Conservation (phyloP, 2,329 filamentous ascomycete species). For the Calycina herbarum region DNA sequence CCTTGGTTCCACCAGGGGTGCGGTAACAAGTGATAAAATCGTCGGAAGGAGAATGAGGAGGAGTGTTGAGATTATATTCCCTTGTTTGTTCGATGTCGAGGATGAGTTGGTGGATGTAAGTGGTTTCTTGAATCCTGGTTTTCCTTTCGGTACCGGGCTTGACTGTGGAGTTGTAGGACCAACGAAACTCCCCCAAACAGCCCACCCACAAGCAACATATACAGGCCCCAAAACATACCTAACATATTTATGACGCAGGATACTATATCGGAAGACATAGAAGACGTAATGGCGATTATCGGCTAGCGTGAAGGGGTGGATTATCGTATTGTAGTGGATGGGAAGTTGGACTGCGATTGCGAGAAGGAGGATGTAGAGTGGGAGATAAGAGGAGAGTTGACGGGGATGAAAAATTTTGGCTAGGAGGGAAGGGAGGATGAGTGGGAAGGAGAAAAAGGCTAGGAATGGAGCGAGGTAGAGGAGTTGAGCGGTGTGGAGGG, state of each 20-base stretch:
- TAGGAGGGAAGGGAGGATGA: slow-evolving; percentile 58
- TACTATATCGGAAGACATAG: slow-evolving; percentile 85
- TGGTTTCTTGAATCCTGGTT: neutral
- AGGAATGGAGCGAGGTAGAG: slow-evolving; percentile 94
- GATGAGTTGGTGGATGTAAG: neutral
- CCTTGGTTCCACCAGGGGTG: slow-evolving; percentile 89
- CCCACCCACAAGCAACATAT: slow-evolving; percentile 71
- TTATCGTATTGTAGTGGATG: slow-evolving; percentile 83
- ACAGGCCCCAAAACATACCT: slow-evolving; percentile 67
- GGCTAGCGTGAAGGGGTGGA: slow-evolving; percentile 93
- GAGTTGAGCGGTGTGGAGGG: slow-evolving; percentile 86
- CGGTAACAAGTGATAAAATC: slow-evolving; percentile 76
- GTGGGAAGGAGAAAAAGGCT: slow-evolving; percentile 82
- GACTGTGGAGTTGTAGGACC: slow-evolving; percentile 37
- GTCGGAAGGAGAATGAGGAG: slow-evolving; percentile 67
- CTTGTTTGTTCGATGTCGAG: slow-evolving; percentile 16
- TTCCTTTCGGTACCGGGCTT: slow-evolving; percentile 15
- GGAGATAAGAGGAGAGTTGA: neutral
- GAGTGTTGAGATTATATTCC: slow-evolving; percentile 50
- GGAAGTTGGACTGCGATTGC: slow-evolving; percentile 34
- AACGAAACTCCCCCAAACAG: slow-evolving; percentile 61
- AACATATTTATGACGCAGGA: slow-evolving; percentile 63
- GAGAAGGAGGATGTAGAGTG: slow-evolving; percentile 31
- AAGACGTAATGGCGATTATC: slow-evolving; percentile 98
- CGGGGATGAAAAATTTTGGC: neutral